Evolutionary conservation across 2,329 filamentous ascomycete genomes (phyloP), one percentile per base, ranked within the genome.

Genomic region (Neofusicoccum laricinum): DNA sequence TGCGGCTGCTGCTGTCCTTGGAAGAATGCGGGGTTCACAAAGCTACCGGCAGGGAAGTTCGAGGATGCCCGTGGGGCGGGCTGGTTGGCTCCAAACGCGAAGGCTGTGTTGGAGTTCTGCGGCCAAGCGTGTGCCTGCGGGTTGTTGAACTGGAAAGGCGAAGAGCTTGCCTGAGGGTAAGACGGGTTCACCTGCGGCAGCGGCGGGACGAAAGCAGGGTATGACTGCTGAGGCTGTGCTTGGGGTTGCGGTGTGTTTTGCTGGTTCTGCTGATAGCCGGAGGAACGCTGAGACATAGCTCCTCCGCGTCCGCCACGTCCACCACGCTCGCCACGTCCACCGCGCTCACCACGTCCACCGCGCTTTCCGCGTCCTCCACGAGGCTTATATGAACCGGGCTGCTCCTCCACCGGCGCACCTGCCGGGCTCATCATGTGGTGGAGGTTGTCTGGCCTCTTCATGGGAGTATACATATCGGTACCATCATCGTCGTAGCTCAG

Each of bases 381-480:
- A 51, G 70, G 73, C 19, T 72, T 73, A 68, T 74, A 59, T 66
- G 62, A 73, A 72, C 74, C 75, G 12, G 57, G 63, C 55, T 58
- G 69, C 61, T 75, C 70, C 68, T 76, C 73, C 17, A 76, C 67
- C 21, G 76, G 76, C 17, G 76, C 74, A 38, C 72, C 73, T 45
- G 75, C 75, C 19, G 65, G 66, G n/a, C 76, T 74, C 55, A 59
- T 59, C 69, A 81, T 79, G 50, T 81, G 72, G 45, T 79, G 75
- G 49, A 82, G 78, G 63, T 81, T 79, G 45, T 81, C 78, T 2
- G 81, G 81, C 51, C 81, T 71, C 50, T 79, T 77, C 19, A 83
- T 73, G 6, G 80, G 80, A 40, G 74, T 80, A 70, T 82, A 83
- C 74, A 81, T 80, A 46, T 79, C 79, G 6, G 74, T 69, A 21